Evolutionary conservation across 1,139 yeast species (phyloP).

Genomic region (Yamadazyma mexicana): DNA sequence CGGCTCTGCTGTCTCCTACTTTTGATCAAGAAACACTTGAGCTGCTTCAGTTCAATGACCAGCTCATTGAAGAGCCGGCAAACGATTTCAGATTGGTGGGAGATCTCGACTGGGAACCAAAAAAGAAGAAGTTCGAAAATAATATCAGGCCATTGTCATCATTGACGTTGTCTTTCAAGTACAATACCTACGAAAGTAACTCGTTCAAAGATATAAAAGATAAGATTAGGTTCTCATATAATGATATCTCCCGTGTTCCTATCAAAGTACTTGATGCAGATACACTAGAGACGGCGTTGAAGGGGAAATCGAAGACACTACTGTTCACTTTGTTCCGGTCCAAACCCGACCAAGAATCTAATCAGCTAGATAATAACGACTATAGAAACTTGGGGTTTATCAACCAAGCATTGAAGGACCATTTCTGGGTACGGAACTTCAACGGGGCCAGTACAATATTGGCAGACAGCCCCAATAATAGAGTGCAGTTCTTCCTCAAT

Average conservation of each 20-base stretch:
- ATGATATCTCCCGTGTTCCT: conserved; percentile 23
- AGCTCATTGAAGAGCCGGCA: conserved; percentile 3
- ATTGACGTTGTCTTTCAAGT: conserved; percentile 37
- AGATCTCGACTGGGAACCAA: conserved; percentile 7
- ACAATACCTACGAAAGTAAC: conserved; percentile 32
- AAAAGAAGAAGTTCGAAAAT: neutral
- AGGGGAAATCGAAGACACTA: conserved; percentile 26
- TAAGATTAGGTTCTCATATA: conserved; percentile 29
- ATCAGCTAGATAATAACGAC: conserved; percentile 22
- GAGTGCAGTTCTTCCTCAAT: conserved; percentile 20
- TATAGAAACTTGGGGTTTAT: conserved; percentile 36
- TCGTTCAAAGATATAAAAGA: conserved; percentile 30
- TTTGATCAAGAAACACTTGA: conserved; percentile 6
- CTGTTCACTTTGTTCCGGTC: conserved; percentile 30
- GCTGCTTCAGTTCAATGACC: conserved; percentile 7
- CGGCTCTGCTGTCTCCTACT: conserved; percentile 2
- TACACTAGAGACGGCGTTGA: conserved; percentile 27
- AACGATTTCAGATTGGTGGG: conserved; percentile 10
- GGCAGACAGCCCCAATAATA: neutral
- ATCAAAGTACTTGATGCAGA: conserved; percentile 19
- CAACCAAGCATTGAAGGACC: conserved; percentile 30
- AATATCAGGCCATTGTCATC: conserved; percentile 21
- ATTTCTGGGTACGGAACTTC: conserved; percentile 33
- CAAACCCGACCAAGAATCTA: conserved; percentile 8
- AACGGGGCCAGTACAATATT: conserved; percentile 25